Evolutionary conservation across 1,139 yeast species (phyloP).

Genomic region (Blastobotrys proliferans): DNA sequence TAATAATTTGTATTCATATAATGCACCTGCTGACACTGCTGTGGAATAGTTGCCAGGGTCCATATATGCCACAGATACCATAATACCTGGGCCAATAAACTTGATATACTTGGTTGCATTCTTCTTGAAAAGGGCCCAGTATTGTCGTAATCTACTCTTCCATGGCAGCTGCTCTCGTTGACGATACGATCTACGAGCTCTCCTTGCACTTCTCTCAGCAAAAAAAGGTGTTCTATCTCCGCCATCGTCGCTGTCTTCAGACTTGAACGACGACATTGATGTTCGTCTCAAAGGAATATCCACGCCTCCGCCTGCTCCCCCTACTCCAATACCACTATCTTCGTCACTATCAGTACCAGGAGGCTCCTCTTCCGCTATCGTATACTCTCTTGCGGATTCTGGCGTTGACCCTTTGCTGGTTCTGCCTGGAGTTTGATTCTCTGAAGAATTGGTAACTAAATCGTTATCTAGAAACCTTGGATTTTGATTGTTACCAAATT

Average conservation of each 20-base stretch:
- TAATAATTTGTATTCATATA: constrained; percentile 74
- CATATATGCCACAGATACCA: constrained; percentile 95
- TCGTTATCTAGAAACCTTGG: constrained; percentile 22
- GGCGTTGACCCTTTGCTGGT: neutral
- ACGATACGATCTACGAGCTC: neutral
- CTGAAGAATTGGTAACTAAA: constrained; percentile 21
- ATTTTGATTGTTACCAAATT: constrained; percentile 26
- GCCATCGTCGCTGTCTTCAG: neutral
- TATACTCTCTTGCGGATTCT: neutral
- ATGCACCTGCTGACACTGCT: constrained; percentile 90
- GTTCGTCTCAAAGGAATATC: constrained; percentile 3
- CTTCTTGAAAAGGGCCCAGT: constrained; percentile 1
- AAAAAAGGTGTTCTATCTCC: constrained; percentile 4
- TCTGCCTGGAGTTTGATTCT: constrained; percentile 7
- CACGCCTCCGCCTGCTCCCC: neutral
- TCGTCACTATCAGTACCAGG: constrained; percentile 5
- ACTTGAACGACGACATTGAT: neutral
- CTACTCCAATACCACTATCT: constrained; percentile 2
- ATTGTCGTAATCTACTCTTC: neutral
- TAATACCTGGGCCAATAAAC: constrained; percentile 88
- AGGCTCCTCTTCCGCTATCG: constrained; percentile 1
- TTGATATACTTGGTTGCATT: constrained; percentile 47
- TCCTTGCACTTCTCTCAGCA: neutral
- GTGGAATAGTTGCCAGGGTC: constrained; percentile 98
- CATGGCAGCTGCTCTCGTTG: too few species aligned